These are phyloP conservation scores for Obba rivulosa DNA, from an alignment of 768 basidiomycete genomes.

Conservation along the genomic window DNA sequence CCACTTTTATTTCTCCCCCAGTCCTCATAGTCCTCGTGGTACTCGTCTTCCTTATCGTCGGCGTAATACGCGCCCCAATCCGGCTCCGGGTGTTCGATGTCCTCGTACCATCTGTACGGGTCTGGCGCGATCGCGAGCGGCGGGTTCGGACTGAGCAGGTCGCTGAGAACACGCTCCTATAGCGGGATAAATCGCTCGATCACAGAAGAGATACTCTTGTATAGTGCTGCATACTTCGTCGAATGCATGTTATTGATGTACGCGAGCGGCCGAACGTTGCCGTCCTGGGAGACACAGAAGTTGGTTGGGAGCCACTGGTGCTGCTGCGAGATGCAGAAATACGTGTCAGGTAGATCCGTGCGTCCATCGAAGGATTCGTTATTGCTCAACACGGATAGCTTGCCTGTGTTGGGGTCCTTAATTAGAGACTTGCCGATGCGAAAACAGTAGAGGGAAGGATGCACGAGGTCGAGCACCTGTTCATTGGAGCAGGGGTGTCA, in stretches of 20 bases:
- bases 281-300: conserved; percentile 17
- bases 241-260: conserved; percentile 28
- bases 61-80: background rate
- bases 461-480: conserved; percentile 40
- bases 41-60: background rate
- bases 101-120: conserved; percentile 2
- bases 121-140: background rate
- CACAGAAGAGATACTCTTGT: conserved; percentile 12
- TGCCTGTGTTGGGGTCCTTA: background rate
- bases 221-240: conserved; percentile 8
- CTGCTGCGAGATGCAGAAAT: conserved; percentile 1
- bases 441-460: conserved; percentile 39
- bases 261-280: conserved; percentile 10
- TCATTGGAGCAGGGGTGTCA: conserved; percentile 43
- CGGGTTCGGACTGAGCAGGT: background rate
- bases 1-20: background rate
- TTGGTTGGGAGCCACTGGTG: conserved; percentile 26
- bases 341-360: background rate
- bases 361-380: background rate
- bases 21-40: background rate
- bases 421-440: conserved; percentile 5
- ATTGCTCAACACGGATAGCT: background rate
- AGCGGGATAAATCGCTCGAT: conserved; percentile 18
- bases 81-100: background rate
- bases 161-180: conserved; percentile 21